Conservation (phyloP, 2,329 filamentous ascomycete species). For the Monosporascus sp. region DNA sequence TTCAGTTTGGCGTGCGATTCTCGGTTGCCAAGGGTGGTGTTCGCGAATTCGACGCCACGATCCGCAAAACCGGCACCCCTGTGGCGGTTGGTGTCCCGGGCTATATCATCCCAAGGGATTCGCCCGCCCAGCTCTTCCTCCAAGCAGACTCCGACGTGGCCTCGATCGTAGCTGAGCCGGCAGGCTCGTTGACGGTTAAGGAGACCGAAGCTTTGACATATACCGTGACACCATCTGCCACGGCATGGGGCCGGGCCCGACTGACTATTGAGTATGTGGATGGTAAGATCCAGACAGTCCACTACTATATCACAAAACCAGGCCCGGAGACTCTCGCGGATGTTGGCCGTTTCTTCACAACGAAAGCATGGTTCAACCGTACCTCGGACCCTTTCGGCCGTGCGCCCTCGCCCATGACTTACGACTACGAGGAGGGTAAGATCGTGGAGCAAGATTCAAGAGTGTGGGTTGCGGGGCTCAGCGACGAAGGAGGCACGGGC, state of each 20-base stretch:
- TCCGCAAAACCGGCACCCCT: slow-evolving; percentile 38
- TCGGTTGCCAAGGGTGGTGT: slow-evolving; percentile 38
- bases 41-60: slow-evolving; percentile 40
- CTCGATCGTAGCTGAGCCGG: slow-evolving; percentile 33
- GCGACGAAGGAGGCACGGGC: slow-evolving; percentile 54
- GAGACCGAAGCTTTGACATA: slow-evolving; percentile 29
- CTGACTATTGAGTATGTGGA: slow-evolving; percentile 43
- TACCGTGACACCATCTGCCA: slow-evolving; percentile 34
- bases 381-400: slow-evolving; percentile 48
- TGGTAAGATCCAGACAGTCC: slow-evolving; percentile 44
- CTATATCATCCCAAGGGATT: slow-evolving; percentile 45
- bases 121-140: slow-evolving; percentile 40
- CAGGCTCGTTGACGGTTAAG: slow-evolving; percentile 29
- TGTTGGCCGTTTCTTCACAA: slow-evolving; percentile 49
- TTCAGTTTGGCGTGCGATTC: slow-evolving; percentile 47
- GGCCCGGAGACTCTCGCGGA: slow-evolving; percentile 37
- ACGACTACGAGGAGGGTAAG: slow-evolving; percentile 42
- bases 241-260: slow-evolving; percentile 43
- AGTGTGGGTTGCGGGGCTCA: slow-evolving; percentile 55
- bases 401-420: slow-evolving; percentile 50
- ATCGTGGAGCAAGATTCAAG: slow-evolving; percentile 42
- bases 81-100: slow-evolving; percentile 49
- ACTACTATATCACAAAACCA: slow-evolving; percentile 50
- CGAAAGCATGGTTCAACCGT: slow-evolving; percentile 45
- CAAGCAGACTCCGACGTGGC: slow-evolving; percentile 33